Conservation (phyloP, 2,329 filamentous ascomycete species). For the Cladosporium sphaerospermum region DNA sequence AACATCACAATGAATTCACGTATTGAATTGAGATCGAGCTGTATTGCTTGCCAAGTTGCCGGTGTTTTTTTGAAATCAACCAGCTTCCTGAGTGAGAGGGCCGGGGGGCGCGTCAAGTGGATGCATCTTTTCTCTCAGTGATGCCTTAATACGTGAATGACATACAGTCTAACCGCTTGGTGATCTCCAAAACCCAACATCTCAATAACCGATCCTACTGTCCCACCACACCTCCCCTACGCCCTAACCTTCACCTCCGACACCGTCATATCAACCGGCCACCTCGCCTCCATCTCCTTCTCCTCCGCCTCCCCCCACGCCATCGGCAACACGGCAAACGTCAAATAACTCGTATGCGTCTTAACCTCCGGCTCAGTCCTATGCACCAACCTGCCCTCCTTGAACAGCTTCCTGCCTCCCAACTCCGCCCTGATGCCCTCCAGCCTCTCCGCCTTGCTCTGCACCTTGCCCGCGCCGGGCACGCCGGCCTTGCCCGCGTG, state of each 20-base stretch:
- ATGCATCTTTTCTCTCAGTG: too few species aligned
- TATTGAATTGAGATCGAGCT: too few species aligned
- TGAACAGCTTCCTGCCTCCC: conserved; percentile 53
- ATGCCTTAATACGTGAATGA: too few species aligned
- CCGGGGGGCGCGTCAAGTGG: too few species aligned
- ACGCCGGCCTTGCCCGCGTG: conserved; percentile 39
- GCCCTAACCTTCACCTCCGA: not conserved
- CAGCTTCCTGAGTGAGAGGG: too few species aligned
- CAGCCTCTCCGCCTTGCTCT: conserved; percentile 25
- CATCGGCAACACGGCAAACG: conserved; percentile 83
- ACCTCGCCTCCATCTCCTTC: not conserved
- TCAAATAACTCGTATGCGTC: conserved; percentile 93
- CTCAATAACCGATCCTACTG: not conserved
- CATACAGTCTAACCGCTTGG: too few species aligned
- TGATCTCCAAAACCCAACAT: not conserved
- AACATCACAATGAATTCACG: too few species aligned
- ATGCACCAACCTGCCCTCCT: conserved; percentile 72
- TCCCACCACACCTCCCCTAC: too few species aligned
- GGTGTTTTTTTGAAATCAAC: too few species aligned
- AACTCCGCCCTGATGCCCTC: conserved; percentile 31
- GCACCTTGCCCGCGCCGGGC: conserved; percentile 20
- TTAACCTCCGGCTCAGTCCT: conserved; percentile 83
- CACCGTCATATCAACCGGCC: conserved; percentile 3
- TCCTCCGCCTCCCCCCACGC: conserved; percentile 78
- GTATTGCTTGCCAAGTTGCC: too few species aligned